Conservation (phyloP, 176 grass and related monocot genomes). For the Carex parvula region DNA sequence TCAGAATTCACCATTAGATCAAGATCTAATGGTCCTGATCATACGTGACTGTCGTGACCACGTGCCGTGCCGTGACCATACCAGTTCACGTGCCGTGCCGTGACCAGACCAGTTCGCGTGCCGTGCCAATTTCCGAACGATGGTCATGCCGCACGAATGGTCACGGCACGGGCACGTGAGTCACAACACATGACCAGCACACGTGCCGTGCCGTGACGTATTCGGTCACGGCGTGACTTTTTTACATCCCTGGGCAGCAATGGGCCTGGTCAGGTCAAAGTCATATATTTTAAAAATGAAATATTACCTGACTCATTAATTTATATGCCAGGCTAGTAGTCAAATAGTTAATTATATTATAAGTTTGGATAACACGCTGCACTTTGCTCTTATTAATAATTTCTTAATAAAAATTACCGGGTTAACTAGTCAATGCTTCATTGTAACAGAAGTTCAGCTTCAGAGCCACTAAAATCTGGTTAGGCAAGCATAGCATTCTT, state of each 20-base stretch:
- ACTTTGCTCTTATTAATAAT: neutral
- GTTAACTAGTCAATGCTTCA: neutral
- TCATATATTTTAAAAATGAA: neutral
- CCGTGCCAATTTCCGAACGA: too few species aligned
- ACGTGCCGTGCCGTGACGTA: too few species aligned
- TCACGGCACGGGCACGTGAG: too few species aligned
- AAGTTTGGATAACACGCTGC: neutral
- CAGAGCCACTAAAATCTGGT: neutral
- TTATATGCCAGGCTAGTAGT: neutral
- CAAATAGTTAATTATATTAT: neutral
- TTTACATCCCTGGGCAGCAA: neutral
- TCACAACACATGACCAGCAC: too few species aligned
- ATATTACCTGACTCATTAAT: neutral
- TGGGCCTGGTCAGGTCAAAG: neutral
- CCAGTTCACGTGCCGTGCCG: too few species aligned
- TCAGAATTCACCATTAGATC: too few species aligned
- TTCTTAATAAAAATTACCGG: neutral
- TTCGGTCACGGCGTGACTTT: too few species aligned
- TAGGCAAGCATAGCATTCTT: neutral
- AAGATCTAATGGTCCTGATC: too few species aligned
- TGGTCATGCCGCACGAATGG: too few species aligned
- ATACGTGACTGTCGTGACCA: too few species aligned
- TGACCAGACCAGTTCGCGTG: too few species aligned
- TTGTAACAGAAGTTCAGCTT: neutral
- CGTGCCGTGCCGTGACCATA: too few species aligned